phyloP scores from a whole-genome alignment of 2,329 filamentous ascomycete species.

The Pseudogymnoascus sp. region DNA sequence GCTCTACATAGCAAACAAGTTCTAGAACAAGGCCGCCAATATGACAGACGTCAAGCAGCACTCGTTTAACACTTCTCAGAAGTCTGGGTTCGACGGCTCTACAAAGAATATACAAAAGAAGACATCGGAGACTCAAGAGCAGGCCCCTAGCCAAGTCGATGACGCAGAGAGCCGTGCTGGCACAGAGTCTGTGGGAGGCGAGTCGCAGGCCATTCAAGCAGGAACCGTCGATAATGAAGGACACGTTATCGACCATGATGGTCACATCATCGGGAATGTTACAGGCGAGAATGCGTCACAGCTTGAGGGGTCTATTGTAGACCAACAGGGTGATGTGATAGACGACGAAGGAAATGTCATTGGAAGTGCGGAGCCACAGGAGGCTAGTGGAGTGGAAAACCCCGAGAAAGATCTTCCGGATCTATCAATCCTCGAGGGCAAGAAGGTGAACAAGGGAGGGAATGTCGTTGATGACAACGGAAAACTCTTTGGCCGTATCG shows the following conservation, averaged over 20 bases:
- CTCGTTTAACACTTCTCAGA: neutral
- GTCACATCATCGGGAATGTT: constrained; percentile 45
- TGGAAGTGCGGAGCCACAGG: constrained; percentile 27
- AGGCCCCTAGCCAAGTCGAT: constrained; percentile 12
- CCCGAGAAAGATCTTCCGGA: constrained; percentile 28
- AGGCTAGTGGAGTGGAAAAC: constrained; percentile 25
- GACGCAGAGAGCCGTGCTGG: constrained; percentile 16
- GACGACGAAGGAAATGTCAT: constrained; percentile 45
- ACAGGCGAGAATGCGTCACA: constrained; percentile 41
- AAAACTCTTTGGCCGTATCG: constrained; percentile 51
- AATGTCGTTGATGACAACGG: constrained; percentile 48
- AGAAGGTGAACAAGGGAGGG: constrained; percentile 51
- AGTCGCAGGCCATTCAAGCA: constrained; percentile 2
- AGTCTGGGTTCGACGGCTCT: neutral
- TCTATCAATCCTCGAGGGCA: constrained; percentile 42
- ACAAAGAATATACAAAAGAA: constrained; percentile 5
- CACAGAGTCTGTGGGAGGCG: constrained; percentile 18
- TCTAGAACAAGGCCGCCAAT: neutral
- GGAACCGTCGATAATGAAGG: constrained; percentile 38
- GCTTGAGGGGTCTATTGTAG: constrained; percentile 39
- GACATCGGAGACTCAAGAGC: constrained; percentile 14
- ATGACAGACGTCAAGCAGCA: neutral
- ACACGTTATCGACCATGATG: constrained; percentile 46
- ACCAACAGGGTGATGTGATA: constrained; percentile 47
- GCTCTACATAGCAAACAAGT: neutral